A percentile compares a stretch with the other conserved stretches of the same genome.
These are phyloP conservation scores for Pythium pyrilobum DNA, from an alignment of 352 stramenopile genomes.

Conservation along the genomic window DNA sequence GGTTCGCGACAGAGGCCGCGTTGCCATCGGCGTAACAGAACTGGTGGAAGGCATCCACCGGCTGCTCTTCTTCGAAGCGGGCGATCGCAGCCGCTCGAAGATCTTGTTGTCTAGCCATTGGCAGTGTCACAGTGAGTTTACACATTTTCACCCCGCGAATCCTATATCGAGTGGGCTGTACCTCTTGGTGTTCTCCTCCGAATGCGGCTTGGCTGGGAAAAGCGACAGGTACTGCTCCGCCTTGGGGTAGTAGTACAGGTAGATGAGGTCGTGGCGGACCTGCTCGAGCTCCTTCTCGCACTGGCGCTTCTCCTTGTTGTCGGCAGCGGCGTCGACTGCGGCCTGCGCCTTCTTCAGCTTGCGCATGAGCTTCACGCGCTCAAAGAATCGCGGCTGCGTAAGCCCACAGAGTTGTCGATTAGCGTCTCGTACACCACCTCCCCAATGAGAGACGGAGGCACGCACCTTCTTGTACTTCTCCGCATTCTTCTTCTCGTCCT, in stretches of 20 bases:
- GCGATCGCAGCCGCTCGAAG: constrained; percentile 38
- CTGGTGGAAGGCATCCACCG: constrained; percentile 56
- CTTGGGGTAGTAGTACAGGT: constrained; percentile 82
- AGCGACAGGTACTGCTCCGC: constrained; percentile 64
- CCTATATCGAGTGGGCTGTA: neutral
- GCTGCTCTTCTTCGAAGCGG: constrained; percentile 54
- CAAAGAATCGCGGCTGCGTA: constrained; percentile 71
- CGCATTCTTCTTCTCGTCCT: constrained; percentile 57
- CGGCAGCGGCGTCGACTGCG: constrained; percentile 28
- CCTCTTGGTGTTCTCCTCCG: constrained; percentile 41
- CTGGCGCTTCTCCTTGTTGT: constrained; percentile 35
- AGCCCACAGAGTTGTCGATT: neutral
- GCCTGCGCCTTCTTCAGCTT: constrained; percentile 62
- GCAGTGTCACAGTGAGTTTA: no score
- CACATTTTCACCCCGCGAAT: neutral
- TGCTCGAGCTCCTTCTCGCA: constrained; percentile 37
- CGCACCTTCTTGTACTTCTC: constrained; percentile 81
- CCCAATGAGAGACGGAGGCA: neutral
- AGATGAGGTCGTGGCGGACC: constrained; percentile 65
- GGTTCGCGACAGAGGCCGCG: neutral
- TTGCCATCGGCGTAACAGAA: constrained; percentile 65
- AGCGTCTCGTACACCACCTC: neutral
- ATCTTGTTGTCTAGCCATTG: constrained; percentile 28
- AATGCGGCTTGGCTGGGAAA: constrained; percentile 49
- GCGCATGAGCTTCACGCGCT: constrained; percentile 81